Base-by-base conservation (phyloP, 805 yeast species). In the Tetrapisispora fleetii region DNA sequence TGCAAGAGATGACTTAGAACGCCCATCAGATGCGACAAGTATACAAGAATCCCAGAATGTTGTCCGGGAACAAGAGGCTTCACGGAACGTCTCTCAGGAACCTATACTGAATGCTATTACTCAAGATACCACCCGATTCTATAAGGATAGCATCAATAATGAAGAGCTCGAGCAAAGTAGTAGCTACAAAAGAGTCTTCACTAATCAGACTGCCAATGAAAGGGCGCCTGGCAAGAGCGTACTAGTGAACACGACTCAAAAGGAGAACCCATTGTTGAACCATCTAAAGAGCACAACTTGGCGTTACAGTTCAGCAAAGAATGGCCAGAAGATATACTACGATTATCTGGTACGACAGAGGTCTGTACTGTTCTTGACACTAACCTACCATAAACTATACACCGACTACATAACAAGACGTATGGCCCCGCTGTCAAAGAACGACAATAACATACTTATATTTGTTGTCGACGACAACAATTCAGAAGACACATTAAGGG, bases 381-480 rank as follows among this genome's bases (percentile, higher is more conserved):
- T 85, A 43, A 81, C 82, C 46, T 85, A 85, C 60, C 88, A 83
- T 59, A 84, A 83, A 61, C 67, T 85, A 37, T 83, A 81, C 54
- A 88, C 90, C 0, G 91, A 84, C 55, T 85, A 85, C 56, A 73
- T 85, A 3, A 75, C 77, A 65, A 77, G 77, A 52, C 70, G 83
- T 50, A 71, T 82, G 63, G 70, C 65, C 51, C 64, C 69, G 32
- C 53, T 67, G 47, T 40, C 57, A 7, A 74, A 69, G 56, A 66
- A 69, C 33, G 69, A 73, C 9, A 65, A 76, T 42, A 72, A 83
- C n/a, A 71, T 83, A 1, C 55, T 84, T 24, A 62, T 84, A 41
- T 76, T 78, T 32, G 80, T 82, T 6, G 81, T 83, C 6, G 93
- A 84, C 58, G 77, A 82, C 11, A 83, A 77, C 13, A 76, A 79